These are phyloP conservation scores for Cordyceps tenuipes DNA, from an alignment of 2,329 filamentous ascomycete species.

Conservation along the genomic window DNA sequence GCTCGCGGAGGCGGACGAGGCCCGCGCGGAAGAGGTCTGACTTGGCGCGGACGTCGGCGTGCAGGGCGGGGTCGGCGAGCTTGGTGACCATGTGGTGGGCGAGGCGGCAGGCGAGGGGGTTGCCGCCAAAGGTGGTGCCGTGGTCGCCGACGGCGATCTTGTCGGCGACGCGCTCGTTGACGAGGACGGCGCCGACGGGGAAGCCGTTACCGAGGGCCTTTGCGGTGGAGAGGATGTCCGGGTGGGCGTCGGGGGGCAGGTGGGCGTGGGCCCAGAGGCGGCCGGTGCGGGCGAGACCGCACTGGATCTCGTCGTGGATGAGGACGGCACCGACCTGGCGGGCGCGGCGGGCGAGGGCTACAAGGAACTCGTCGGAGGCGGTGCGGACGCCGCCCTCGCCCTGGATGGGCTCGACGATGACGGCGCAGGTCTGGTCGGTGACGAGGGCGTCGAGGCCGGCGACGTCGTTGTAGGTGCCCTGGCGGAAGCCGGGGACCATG, in stretches of 20 bases:
- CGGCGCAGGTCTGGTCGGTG: conserved; percentile 80
- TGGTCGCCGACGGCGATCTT: conserved; percentile 62
- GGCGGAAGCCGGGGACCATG: conserved; percentile 89
- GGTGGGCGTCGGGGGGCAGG: conserved; percentile 72
- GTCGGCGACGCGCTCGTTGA: conserved; percentile 31
- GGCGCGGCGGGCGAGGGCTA: conserved; percentile 75
- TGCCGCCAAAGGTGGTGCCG: conserved; percentile 90
- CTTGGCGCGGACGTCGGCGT: conserved; percentile 62
- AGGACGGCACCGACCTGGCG: conserved; percentile 80
- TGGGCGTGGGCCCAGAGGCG: conserved; percentile 79
- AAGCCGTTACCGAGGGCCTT: conserved; percentile 97
- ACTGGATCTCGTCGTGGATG: conserved; percentile 97
- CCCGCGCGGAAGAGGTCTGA: conserved; percentile 39
- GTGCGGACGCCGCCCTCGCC: conserved; percentile 90
- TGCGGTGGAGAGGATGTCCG: conserved; percentile 86
- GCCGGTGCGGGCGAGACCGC: conserved; percentile 80
- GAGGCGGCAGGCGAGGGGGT: conserved; percentile 75
- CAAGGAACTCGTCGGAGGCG: conserved; percentile 73
- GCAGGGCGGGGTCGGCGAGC: conserved; percentile 62
- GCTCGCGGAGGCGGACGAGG: conserved; percentile 38
- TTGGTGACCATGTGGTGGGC: conserved; percentile 79
- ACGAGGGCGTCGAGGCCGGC: conserved; percentile 63
- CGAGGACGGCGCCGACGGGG: conserved; percentile 68
- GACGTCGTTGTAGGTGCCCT: conserved; percentile 80
- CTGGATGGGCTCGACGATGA: conserved; percentile 95